Evolutionary conservation across 83 land plant genomes (phyloP), one percentile per base, ranked within the genome.

Genomic region (Diphasiastrum complanatum): DNA sequence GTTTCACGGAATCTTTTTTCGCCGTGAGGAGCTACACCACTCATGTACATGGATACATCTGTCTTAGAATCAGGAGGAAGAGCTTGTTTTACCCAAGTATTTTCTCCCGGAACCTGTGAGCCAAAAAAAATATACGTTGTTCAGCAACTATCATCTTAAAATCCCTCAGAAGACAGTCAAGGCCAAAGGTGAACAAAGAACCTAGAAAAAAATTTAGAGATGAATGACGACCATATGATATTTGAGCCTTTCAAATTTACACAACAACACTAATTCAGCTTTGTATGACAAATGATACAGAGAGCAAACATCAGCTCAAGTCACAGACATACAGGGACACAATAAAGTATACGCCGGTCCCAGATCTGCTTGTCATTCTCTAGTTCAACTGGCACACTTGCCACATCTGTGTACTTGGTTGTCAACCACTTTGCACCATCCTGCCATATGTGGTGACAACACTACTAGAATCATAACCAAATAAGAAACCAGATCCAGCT

Each of bases 81-180:
- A 47, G 71, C 33, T 37, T 84, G 60, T 57, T 66, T 65, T 47
- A 79, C 76, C 97, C 97, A 91, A 10, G 68, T 26, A 67, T 84
- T 91, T 70, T 75, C 86, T 16, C 97, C 97, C 12, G 97, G 97
- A 30, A 91, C 83, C 97, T 91, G 71, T 1, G 22, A 40, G 24
- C 6, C 33, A 4, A 24, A 32, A 41, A 58, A 16, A 0, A 19
- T 2, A 33, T 30, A 1, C 10, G 29, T 19, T 37, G 20, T 14
- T 28, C 31, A 29, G 1, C n/a, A 2, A 8, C 32, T 5, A 18
- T 0, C n/a, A n/a, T n/a, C n/a, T n/a, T n/a, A n/a, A n/a, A n/a
- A n/a, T n/a, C n/a, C n/a, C n/a, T n/a, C n/a, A n/a, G n/a, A n/a
- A n/a, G n/a, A n/a, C n/a, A n/a, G n/a, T n/a, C n/a, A n/a, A n/a